Base-by-base conservation (phyloP, 192 early-diverging fungal species). In the Cladochytrium replicatum region DNA sequence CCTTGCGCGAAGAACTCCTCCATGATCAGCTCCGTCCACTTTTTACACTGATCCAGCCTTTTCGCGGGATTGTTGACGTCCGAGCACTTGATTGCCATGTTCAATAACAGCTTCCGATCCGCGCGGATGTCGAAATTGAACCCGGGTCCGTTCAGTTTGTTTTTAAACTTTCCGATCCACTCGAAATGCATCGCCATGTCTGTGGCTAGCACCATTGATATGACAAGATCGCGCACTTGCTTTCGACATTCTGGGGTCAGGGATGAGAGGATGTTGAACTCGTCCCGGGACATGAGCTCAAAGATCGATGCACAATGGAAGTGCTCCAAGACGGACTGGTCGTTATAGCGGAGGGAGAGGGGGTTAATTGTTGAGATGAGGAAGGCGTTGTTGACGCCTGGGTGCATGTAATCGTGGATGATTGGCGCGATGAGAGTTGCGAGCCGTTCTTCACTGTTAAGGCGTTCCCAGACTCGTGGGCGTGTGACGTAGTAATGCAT, bases 371-470 rank as follows among this genome's bases (percentile, higher is more conserved):
- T 76, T 9, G 83, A 78, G 50, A 90, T 78, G 74, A 97, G 79
- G 54, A 92, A 97, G 50, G 78, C 76, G 63, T 97, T 97, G 68
- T 89, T 94, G 27, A 94, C 84, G 13, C 94, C 94, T 8, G 91
- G 94, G 62, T 97, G 94, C 61, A 64, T 71, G 54, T 46, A 75
- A 54, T 44, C 69, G 69, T 66, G 71, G 29, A 52, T 66, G 48
- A 51, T 68, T 7, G 66, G 52, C 1, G 72, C 71, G 28, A 75
- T 62, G n/a, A 68, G 44, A 32, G 69, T 55, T 3, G 67, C 62
- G 28, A 77, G 46, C 17, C 54, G 44, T 30, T 77, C 69, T 24
- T 58, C 57, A 8, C 45, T 29, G 17, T 48, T 59, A 23, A 64
- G 32, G 32, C 47, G 6, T n/a, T 7, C 15, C 61, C 52, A 59